Base-by-base conservation (phyloP, 495 filamentous ascomycete genomes). In the Penicillium daleae region DNA sequence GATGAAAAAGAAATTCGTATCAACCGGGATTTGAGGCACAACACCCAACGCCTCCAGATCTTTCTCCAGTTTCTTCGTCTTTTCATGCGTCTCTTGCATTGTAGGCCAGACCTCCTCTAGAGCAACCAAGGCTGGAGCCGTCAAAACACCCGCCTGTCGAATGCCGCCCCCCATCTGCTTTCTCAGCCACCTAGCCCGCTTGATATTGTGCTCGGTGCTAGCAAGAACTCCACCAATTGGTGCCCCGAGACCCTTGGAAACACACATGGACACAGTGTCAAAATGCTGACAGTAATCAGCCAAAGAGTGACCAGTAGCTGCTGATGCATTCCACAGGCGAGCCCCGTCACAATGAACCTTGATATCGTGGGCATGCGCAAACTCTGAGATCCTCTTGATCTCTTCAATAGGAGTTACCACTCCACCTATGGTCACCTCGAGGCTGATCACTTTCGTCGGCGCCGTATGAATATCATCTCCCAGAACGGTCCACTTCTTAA, bases 1-100 rank as follows among this genome's bases (percentile, higher is more conserved):
- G 22, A 92, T 66, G 88, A 89, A 92, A 51, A 89, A 83, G 83
- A 92, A 91, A 72, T 93, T 92, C 37, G 90, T 93, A 65, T 92
- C 84, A 1, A 89, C 88, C 8, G 86, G 86, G 32, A 86, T 74
- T 40, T 76, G 62, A 33, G 86, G 71, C 75, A 85, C 81, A 13
- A 89, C 87, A 1, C 89, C 90, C 12, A 87, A 53, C 6, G 66
- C 72, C 12, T 56, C 76, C 83, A 86, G 85, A 19, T 79, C 71
- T 26, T 72, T 70, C 44, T 79, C 83, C 32, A 92, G 70, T 61
- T 74, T 70, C 75, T 83, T 83, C 3, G 89, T 84, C 49, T 73
- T 80, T 49, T 65, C 73, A 70, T 92, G 85, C 22, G 77, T 81
- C 37, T 73, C 68, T 60, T 74, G 71, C 59, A 91, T 78, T 65